These are phyloP conservation scores for Zea mays DNA, from an alignment of 176 grass and related monocot species.

Conservation along the genomic window Zm-B73-REFERENCE-NAM-5.0 NC_050099.1:28839001-28839500, in stretches of 20 bases:
- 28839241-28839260: constrained; percentile 93
- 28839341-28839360: background rate
- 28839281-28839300: constrained; percentile 48
- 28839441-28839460: background rate
- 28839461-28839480: background rate
- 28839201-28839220: constrained; percentile 72
- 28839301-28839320: background rate
- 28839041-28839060: constrained; percentile 79
- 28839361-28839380: background rate
- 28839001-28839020: constrained; percentile 97
- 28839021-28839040: constrained; percentile 88
- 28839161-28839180: background rate
- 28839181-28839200: background rate
- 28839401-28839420: background rate
- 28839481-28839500: background rate
- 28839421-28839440: background rate
- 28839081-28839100: background rate
- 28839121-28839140: background rate
- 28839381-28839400: background rate
- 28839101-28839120: background rate
- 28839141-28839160: background rate
- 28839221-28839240: constrained; percentile 89
- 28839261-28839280: constrained; percentile 89
- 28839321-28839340: background rate
- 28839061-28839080: constrained; percentile 64